Conservation (phyloP, 257 asterid species). For the Solanum chaucha region DNA sequence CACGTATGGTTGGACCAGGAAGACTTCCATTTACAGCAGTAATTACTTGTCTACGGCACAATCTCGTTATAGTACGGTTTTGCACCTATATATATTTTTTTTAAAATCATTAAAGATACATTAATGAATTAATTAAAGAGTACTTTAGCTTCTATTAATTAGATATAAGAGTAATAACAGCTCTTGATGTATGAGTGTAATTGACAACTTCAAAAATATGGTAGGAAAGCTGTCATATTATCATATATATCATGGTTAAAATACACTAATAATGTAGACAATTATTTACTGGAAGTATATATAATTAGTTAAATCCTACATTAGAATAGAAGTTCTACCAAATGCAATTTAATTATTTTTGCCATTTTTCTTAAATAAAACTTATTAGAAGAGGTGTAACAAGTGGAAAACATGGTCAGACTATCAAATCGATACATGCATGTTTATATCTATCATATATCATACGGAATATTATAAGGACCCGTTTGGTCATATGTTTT, state of each 20-base stretch:
- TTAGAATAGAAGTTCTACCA: background rate
- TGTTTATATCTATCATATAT: background rate
- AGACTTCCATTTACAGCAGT: conserved; percentile 11
- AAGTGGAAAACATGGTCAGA: background rate
- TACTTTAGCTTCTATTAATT: background rate
- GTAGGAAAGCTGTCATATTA: background rate
- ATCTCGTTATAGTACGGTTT: background rate
- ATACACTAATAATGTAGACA: background rate
- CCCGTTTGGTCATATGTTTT: background rate
- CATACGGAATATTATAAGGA: background rate
- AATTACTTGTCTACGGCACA: conserved; percentile 6
- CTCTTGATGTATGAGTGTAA: background rate
- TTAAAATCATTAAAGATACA: background rate
- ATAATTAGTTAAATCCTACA: background rate
- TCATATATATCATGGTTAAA: background rate
- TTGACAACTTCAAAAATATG: background rate
- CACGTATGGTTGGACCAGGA: conserved; percentile 11
- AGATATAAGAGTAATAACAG: background rate
- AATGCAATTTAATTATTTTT: background rate
- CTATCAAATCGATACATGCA: background rate
- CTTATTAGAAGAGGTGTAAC: background rate
- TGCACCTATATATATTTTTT: conserved; percentile 4
- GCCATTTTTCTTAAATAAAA: background rate
- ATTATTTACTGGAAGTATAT: background rate
- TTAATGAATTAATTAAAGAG: background rate